A percentile compares a stretch with the other conserved stretches of the same genome.
phyloP scores from a whole-genome alignment of 2,329 filamentous ascomycete species.

The Aspergillus sclerotialis region DNA sequence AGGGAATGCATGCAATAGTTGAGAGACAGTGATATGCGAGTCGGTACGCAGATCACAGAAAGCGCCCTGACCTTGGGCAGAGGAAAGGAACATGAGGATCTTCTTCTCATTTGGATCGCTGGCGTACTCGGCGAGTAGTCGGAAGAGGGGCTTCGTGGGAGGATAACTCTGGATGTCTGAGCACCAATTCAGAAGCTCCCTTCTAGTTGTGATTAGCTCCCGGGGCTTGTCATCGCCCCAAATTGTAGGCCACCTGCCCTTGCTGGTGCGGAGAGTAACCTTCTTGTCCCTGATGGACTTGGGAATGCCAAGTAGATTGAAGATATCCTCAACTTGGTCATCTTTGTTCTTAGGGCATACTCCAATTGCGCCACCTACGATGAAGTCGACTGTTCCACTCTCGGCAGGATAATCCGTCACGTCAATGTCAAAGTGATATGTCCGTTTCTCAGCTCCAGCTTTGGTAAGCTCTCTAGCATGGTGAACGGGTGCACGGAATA shows the following conservation, averaged over 20 bases:
- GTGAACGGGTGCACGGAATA: conserved; percentile 83
- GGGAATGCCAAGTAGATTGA: conserved; percentile 75
- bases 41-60: conserved; percentile 94
- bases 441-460: conserved; percentile 87
- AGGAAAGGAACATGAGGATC: conserved; percentile 77
- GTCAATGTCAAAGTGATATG: conserved; percentile 95
- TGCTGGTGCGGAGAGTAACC: conserved; percentile 68
- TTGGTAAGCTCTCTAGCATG: conserved; percentile 80
- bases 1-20: conserved; percentile 86
- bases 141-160: conserved; percentile 79
- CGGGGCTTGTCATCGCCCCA: conserved; percentile 88
- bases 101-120: conserved; percentile 76
- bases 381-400: conserved; percentile 76
- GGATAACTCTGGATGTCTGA: conserved; percentile 88
- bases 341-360: conserved; percentile 82
- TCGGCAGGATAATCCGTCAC: conserved; percentile 89
- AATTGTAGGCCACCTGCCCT: conserved; percentile 90
- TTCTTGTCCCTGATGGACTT: conserved; percentile 78
- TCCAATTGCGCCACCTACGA: conserved; percentile 91
- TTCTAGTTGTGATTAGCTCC: conserved; percentile 79
- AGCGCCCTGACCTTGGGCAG: conserved; percentile 79
- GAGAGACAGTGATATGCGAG: conserved; percentile 74
- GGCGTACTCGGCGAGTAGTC: conserved; percentile 79
- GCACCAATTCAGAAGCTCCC: conserved; percentile 93
- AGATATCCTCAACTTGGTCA: conserved; percentile 69